Percentiles rank a stretch among this genome's conserved stretches.
These are phyloP conservation scores for Candida sojae DNA, from an alignment of 1,139 yeast species.

Conservation along the genomic window DNA sequence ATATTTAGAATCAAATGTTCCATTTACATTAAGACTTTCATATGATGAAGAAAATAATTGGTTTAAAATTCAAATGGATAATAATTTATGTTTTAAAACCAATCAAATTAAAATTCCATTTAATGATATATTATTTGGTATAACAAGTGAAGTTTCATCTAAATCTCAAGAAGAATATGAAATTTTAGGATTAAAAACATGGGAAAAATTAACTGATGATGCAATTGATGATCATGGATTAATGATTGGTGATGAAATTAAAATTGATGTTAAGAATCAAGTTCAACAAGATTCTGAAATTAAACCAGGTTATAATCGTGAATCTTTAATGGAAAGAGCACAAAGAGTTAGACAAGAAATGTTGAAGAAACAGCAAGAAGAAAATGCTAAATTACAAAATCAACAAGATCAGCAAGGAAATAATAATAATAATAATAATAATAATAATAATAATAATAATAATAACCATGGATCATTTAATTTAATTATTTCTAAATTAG, in stretches of 20 bases:
- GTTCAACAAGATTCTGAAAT: constrained; percentile 12
- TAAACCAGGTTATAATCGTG: constrained; percentile 22
- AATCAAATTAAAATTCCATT: constrained; percentile 46
- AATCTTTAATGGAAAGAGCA: constrained; percentile 42
- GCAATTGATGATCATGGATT: constrained; percentile 60
- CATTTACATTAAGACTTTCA: constrained; percentile 64
- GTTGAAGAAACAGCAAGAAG: constrained; percentile 12
- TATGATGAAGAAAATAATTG: constrained; percentile 38
- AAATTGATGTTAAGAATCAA: constrained; percentile 23
- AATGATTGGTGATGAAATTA: constrained; percentile 44
- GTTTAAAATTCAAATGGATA: constrained; percentile 69
- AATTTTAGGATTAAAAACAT: constrained; percentile 55
- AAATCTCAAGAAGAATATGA: constrained; percentile 60
- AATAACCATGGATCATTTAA: background rate
- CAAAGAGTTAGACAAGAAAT: constrained; percentile 27
- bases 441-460: too few species aligned
- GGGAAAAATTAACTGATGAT: constrained; percentile 54
- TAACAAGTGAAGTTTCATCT: constrained; percentile 43
- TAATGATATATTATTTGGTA: constrained; percentile 46
- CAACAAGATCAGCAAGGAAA: background rate
- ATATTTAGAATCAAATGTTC: constrained; percentile 68
- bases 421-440: too few species aligned
- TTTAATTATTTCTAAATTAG: constrained; percentile 6
- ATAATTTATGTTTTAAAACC: constrained; percentile 69
- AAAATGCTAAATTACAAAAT: constrained; percentile 3